Evolutionary conservation across 2,329 filamentous ascomycete genomes (phyloP), one percentile per base, ranked within the genome.

Genomic region (Xylariomycetidae sp.): DNA sequence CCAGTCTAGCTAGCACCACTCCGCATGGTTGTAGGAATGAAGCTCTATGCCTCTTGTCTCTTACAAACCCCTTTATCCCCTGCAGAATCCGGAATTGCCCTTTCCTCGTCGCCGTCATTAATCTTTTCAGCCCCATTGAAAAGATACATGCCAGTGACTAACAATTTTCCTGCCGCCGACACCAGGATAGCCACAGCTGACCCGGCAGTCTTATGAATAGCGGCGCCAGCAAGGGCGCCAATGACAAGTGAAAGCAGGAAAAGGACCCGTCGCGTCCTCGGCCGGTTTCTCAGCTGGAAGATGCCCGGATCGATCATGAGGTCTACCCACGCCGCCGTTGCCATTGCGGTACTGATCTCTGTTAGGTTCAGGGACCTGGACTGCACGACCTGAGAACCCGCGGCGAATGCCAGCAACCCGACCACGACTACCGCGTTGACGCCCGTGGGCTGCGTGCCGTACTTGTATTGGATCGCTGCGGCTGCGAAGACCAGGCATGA

Each of bases 341-440:
- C 76, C 74, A 80, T 80, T 16, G 77, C 75, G 0, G 77, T 81
- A 37, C 66, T 77, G 46, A 81, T 80, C 51, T 82, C 77, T 1
- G 72, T 72, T 57, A 79, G 70, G 28, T 63, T 57, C 35, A 81
- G 50, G 25, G 67, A 64, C 16, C 76, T 62, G 3, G 67, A 67
- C 58, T 74, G 68, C 3, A 77, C 74, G 0, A 82, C 74, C 50
- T 81, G 77, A 30, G 66, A 72, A 0, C 77, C 76, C 0, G 73
- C 64, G 0, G 74, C 67, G 30, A 73, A 69, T 0, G 75, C 74
- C 18, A 80, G 59, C 25, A 78, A 49, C 2, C 58, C 64, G 27
- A 80, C 61, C 5, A 69, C 67, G 3, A 55, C 53, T 22, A 74
- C 50, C 0, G 71, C 66, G 6, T 50, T 40, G 0, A 57, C 27